Base-by-base conservation (phyloP, 176 grass and related monocot genomes). In the Tuctoria greenei region DNA sequence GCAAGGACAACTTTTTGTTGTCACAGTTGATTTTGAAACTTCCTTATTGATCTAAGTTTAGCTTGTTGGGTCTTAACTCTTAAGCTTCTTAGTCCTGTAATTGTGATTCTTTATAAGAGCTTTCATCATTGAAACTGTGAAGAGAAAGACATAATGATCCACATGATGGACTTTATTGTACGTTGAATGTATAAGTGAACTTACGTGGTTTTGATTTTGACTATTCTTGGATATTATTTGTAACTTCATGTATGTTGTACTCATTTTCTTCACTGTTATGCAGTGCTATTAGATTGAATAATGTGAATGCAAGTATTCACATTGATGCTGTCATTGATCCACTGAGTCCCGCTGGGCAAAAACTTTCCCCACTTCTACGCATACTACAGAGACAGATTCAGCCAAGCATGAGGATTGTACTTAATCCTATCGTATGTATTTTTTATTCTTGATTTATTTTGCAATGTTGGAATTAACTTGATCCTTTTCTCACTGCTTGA, bases 301-400 rank as follows among this genome's bases (percentile, higher is more conserved):
- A 78, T 84, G 78, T 56, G 70, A 92, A 92, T 79, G 88, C 95
- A 66, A 86, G 86, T 73, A 82, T 94, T 71, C 95, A 98, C 74
- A 98, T 98, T 69, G 95, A 98, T 88, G 95, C 89, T 84, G 91
- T 98, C 57, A 94, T 98, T 75, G 95, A 98, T 92, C 95, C 95
- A 25, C 67, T 98, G 64, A 98, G 95, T 81, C 84, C 91, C 28
- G 71, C 72, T 65, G 95, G 89, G 34, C 95, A 98, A 81, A 98
- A 98, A 64, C 82, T 98, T 82, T 55, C 95, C 65, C 95, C 95
- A 71, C 89, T 98, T 84, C 84, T 98, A 46, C 64, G 55, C 64
- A 55, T 98, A 82, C 90, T 98, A 25, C 91, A 76, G 87, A 94
- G 69, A 66, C 79, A 88, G 58, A 86, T 98, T 92, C 89, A 86